A percentile compares a stretch with the other conserved stretches of the same genome.
phyloP scores from a whole-genome alignment of 495 filamentous ascomycete species.

The Aspergillus hancockii region DNA sequence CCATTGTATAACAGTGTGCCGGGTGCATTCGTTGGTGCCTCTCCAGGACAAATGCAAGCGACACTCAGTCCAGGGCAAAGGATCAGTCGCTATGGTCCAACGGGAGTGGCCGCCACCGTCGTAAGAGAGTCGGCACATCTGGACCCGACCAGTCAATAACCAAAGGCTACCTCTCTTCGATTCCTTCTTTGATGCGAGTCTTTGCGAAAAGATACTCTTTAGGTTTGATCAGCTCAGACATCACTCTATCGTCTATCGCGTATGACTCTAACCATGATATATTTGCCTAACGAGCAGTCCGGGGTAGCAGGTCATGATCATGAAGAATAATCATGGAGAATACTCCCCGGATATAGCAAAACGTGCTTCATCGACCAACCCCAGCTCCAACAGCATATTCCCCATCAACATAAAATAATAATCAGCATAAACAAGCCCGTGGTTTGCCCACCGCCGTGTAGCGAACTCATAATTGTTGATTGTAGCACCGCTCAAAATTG shows the following conservation, averaged over 20 bases:
- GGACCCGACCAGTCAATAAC: background rate
- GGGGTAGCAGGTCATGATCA: no score
- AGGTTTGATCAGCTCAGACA: no score
- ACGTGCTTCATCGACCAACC: slow-evolving; percentile 6
- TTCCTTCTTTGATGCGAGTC: no score
- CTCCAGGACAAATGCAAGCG: background rate
- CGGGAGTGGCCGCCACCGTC: background rate
- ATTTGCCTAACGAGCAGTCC: background rate
- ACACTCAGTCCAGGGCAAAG: slow-evolving; percentile 17
- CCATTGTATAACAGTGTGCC: background rate
- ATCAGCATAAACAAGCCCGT: slow-evolving; percentile 50
- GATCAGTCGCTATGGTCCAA: slow-evolving; percentile 19
- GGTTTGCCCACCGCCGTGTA: slow-evolving; percentile 35
- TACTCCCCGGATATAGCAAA: background rate
- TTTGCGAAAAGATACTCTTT: no score
- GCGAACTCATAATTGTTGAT: slow-evolving; percentile 43
- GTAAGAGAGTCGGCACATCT: background rate
- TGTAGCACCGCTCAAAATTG: slow-evolving; percentile 34
- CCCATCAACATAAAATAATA: slow-evolving; percentile 50
- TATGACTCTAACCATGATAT: background rate
- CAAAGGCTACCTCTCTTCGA: background rate
- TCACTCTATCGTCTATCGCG: background rate
- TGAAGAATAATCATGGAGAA: no score
- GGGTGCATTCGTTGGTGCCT: background rate
- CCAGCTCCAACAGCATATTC: slow-evolving; percentile 35